Evolutionary conservation across 768 basidiomycete species (phyloP), one percentile per base, ranked within the genome.

Genomic region (Favolaschia claudopus): DNA sequence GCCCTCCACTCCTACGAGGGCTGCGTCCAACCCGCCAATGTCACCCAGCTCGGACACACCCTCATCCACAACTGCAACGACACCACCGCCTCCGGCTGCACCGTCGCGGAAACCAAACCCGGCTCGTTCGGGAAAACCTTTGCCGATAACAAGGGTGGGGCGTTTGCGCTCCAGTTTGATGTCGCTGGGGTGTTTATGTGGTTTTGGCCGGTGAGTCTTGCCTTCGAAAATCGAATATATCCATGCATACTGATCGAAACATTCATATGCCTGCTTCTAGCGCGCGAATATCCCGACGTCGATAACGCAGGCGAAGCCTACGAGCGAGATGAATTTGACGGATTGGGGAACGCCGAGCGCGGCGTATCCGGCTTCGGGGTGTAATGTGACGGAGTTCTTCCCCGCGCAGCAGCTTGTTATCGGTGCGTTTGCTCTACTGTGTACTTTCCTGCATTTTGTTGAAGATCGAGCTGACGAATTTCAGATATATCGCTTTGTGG

Each of bases 141-240:
- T 66, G 84, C 86, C 5, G 68, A 72, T 15, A 81, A 81, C 7
- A 86, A 87, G 14, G 93, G 93, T 22, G 93, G 93, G 9, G 85
- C 89, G 15, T 95, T 82, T 60, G 90, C 89, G 3, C 81, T 88
- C 3, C 89, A 92, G 67, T 84, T 92, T 62, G 90, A 89, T 27
- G 73, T 71, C 12, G 60, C 76, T 29, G 80, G 79, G 36, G 66
- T 77, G 1, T 76, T 65, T 55, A 68, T 77, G 38, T 81, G 79
- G 79, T 80, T 78, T 57, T 81, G 77, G 73, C 74, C 76, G 55
- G 80, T 80, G 63, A 44, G 78, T 74, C n/a, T 31, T 14, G 50
- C 42, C n/a, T 53, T 25, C 14, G 17, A 19, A 20, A 36, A 10
- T n/a, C n/a, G 12, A 36, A 10, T 36, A 46, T 34, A 36, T 36